Base-by-base conservation (phyloP, 2,329 filamentous ascomycete genomes). In the Phoma sp. region DNA sequence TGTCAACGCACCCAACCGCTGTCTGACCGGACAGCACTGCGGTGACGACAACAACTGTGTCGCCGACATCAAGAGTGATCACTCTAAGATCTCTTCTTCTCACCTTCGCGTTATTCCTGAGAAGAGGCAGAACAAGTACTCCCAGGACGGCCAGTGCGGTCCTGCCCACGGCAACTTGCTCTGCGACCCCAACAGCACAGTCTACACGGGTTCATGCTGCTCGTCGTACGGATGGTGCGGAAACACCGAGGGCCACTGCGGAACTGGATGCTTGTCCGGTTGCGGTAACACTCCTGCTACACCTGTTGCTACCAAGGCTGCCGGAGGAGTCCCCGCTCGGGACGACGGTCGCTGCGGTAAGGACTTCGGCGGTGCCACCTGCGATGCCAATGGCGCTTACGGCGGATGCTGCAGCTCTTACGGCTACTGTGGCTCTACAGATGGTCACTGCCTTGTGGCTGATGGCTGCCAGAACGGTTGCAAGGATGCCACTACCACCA, bases 141-240 rank as follows among this genome's bases (percentile, higher is more conserved):
- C 76, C 18, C 60, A 65, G 1, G 75, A 77, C 40, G 76, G 76
- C 28, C 67, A 69, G 43, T 78, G 76, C 42, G 76, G 76, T 15
- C 69, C 75, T 21, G 64, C 67, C 15, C 71, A 77, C 60, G 70
- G 69, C 48, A 75, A 75, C 52, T 54, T 74, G 7, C 66, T 78
- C 34, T 78, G 76, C 59, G 72, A 80, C 57, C 75, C 78, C 36
- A 75, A 78, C 7, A 79, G 76, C 65, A 77, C 67, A 5, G 71
- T 67, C 11, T 81, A 82, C 66, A 73, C 61, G 2, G 79, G 79
- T 33, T 68, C 72, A 26, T 81, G 79, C 60, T 82, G 79, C 64
- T 78, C 76, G 36, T 64, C 69, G 59, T 74, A 76, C 53, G 72
- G 73, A 40, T 75, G 74, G 71, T 81, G 79, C 56, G 80, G 79